These are phyloP conservation scores for Cucumis sativus DNA, from an alignment of 306 rosid species.

Conservation along the genomic window DNA sequence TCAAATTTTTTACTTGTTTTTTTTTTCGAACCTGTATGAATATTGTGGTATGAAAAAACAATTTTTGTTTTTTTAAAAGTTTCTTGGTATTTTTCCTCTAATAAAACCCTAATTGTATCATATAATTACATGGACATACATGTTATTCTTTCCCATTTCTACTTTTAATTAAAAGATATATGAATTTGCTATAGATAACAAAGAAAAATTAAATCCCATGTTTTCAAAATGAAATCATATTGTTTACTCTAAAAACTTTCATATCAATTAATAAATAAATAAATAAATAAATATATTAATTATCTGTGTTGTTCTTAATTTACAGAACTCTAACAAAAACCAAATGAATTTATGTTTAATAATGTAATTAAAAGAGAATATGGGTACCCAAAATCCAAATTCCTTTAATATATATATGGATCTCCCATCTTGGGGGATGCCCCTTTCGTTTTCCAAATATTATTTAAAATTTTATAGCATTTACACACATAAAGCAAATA, in stretches of 20 bases:
- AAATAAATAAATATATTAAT: no score
- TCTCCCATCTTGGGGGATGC: constrained; percentile 2
- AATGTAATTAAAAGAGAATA: background rate
- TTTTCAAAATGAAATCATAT: no score
- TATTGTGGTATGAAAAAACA: background rate
- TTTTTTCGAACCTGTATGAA: background rate
- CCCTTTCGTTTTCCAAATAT: background rate
- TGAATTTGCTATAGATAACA: background rate
- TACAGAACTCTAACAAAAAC: background rate
- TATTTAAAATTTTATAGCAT: background rate
- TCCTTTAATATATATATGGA: background rate
- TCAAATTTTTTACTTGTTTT: no score
- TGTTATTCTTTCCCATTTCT: background rate
- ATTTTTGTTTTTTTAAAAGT: no score
- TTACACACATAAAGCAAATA: background rate
- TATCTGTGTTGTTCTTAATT: background rate
- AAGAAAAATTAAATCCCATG: no score
- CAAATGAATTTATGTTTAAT: background rate
- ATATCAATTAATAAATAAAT: no score
- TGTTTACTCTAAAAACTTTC: no score
- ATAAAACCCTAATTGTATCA: background rate
- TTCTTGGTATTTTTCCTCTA: no score
- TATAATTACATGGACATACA: background rate
- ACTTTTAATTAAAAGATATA: background rate
- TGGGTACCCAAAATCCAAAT: background rate